Percentiles rank a stretch among this genome's conserved stretches.
These are phyloP conservation scores for Pichia sp. DNA, from an alignment of 1,139 yeast genomes.

Conservation along the genomic window DNA sequence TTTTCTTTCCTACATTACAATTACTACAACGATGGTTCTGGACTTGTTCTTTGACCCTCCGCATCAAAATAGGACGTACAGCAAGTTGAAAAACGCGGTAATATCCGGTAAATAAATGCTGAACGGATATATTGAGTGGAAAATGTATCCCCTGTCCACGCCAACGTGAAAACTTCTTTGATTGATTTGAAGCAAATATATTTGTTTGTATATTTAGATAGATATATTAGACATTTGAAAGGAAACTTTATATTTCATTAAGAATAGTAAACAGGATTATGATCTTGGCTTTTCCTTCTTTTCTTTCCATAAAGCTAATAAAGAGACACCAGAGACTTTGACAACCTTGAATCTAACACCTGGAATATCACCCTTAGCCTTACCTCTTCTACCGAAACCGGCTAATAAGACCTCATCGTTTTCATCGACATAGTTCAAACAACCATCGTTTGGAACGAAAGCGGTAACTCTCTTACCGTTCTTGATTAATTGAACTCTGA, in stretches of 20 bases:
- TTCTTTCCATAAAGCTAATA: slow-evolving; percentile 99
- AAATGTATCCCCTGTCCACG: too few species aligned
- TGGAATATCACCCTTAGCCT: slow-evolving; percentile 99
- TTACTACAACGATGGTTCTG: too few species aligned
- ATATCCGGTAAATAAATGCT: too few species aligned
- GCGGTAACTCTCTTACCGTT: slow-evolving; percentile 99
- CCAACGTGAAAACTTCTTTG: neutral
- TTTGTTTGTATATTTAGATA: slow-evolving; percentile 2
- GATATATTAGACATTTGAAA: slow-evolving; percentile 4
- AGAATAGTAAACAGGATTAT: slow-evolving; percentile 39
- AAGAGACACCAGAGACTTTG: slow-evolving; percentile 99
- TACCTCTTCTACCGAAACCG: slow-evolving; percentile 99
- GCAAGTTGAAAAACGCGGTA: too few species aligned
- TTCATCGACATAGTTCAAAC: slow-evolving; percentile 98
- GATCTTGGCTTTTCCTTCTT: slow-evolving; percentile 99
- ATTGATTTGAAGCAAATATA: slow-evolving; percentile 8
- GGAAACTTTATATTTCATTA: neutral
- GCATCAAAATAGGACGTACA: too few species aligned
- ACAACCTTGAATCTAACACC: slow-evolving; percentile 99
- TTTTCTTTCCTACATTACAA: neutral
- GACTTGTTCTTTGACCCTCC: too few species aligned
- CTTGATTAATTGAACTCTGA: slow-evolving; percentile 99
- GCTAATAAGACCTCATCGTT: slow-evolving; percentile 99
- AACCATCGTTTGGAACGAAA: slow-evolving; percentile 99
- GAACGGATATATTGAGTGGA: too few species aligned